A percentile compares a stretch with the other conserved stretches of the same genome.
Evolutionary conservation across 768 basidiomycete genomes (phyloP).

Genomic region (Russula sp.): DNA sequence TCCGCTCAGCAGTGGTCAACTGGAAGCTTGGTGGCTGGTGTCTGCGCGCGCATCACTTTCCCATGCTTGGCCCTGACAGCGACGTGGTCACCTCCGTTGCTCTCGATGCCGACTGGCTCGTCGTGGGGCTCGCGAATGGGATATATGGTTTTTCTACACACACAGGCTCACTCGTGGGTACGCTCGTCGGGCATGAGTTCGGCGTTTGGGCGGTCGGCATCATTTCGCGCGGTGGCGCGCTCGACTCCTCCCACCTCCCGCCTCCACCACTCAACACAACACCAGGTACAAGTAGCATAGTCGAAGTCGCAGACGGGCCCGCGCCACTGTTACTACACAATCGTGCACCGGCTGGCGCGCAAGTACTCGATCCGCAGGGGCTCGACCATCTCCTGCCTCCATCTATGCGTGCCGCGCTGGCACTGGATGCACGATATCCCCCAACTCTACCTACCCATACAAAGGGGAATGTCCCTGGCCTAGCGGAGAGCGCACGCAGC

Average conservation of each 20-base stretch:
- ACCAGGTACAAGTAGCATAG: background rate
- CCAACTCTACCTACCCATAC: background rate
- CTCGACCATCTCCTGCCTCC: constrained; percentile 32
- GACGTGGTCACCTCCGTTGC: constrained; percentile 86
- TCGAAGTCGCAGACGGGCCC: constrained; percentile 15
- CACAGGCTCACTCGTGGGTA: constrained; percentile 70
- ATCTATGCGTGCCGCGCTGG: constrained; percentile 45
- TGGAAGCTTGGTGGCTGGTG: constrained; percentile 25
- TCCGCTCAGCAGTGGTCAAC: constrained; percentile 19
- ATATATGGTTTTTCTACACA: constrained; percentile 81
- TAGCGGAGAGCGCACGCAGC: constrained; percentile 29
- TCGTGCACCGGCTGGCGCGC: constrained; percentile 18
- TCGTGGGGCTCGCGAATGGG: constrained; percentile 84
- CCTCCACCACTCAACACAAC: background rate
- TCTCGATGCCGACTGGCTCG: constrained; percentile 75
- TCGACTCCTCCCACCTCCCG: constrained; percentile 17
- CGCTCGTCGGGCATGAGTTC: constrained; percentile 74
- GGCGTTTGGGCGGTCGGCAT: constrained; percentile 94
- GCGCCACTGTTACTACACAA: constrained; percentile 15
- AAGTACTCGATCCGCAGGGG: constrained; percentile 12
- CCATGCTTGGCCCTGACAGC: constrained; percentile 35
- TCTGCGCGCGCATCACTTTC: constrained; percentile 23
- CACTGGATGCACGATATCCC: constrained; percentile 32
- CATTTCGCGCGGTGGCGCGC: constrained; percentile 55
- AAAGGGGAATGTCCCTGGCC: background rate